These are phyloP conservation scores for Heritiera fomes DNA, from an alignment of 345 rosid genomes.

Conservation along the genomic window DNA sequence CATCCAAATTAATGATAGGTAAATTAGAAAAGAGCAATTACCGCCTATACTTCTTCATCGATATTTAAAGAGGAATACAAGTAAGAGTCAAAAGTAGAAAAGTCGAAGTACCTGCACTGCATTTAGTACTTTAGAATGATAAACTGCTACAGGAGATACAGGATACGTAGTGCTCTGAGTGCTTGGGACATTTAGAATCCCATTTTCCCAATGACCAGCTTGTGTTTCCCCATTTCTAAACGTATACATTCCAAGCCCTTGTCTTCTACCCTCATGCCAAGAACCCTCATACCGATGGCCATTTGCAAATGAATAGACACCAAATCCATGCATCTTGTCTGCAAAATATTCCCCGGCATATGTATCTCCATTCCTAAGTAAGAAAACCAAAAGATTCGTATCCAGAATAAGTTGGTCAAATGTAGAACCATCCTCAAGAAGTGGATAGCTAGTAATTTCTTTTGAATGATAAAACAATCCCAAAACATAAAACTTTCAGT, in stretches of 20 bases:
- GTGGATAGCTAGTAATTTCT: neutral
- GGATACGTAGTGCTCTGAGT: conserved; percentile 63
- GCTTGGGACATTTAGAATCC: conserved; percentile 79
- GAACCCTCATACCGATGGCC: conserved; percentile 94
- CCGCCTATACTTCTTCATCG: neutral
- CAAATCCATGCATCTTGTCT: conserved; percentile 97
- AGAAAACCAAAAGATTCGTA: neutral
- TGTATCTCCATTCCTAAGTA: conserved; percentile 77
- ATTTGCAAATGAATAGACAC: conserved; percentile 82
- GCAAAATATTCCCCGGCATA: conserved; percentile 97
- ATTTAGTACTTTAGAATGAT: conserved; percentile 86
- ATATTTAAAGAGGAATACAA: neutral
- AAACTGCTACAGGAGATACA: conserved; percentile 74
- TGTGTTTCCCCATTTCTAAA: conserved; percentile 94
- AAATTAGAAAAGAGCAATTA: neutral
- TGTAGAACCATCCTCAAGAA: neutral
- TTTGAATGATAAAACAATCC: neutral
- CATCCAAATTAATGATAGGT: neutral
- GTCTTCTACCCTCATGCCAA: conserved; percentile 96
- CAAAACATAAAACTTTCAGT: neutral
- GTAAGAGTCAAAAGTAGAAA: too few relatives aligned
- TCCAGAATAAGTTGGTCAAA: neutral
- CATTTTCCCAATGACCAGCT: conserved; percentile 96
- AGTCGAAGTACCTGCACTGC: conserved; percentile 67
- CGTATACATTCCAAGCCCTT: conserved; percentile 96